Evolutionary conservation across 768 basidiomycete species (phyloP).

Genomic region (Podaxis mareebaensis): DNA sequence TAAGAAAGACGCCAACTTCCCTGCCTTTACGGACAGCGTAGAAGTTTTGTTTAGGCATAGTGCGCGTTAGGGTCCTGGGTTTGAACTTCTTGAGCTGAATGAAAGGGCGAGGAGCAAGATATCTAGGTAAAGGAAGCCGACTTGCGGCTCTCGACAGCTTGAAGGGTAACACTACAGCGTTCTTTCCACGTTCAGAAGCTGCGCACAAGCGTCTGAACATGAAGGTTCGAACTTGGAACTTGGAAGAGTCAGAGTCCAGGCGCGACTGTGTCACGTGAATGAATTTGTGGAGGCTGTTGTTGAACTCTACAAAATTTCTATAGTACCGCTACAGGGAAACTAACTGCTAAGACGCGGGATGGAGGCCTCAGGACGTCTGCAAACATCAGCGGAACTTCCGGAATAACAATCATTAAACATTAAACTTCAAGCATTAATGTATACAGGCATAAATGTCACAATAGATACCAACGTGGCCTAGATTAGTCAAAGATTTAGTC

Average conservation of each 20-base stretch:
- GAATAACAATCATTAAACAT: no score
- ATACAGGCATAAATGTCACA: not conserved
- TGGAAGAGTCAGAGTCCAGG: no score
- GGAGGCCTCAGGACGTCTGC: no score
- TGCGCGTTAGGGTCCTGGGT: constrained; percentile 15
- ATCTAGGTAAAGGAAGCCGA: not conserved
- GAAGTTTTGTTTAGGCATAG: constrained; percentile 45
- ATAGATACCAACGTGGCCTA: not conserved
- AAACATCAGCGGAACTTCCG: no score
- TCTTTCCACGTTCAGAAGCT: not conserved
- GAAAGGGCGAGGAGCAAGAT: not conserved
- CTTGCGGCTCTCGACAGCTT: not conserved
- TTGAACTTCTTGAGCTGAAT: not conserved
- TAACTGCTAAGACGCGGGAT: no score
- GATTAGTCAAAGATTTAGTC: constrained; percentile 15
- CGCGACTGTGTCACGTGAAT: no score
- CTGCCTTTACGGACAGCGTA: constrained; percentile 77
- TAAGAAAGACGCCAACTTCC: constrained; percentile 61
- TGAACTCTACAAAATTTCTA: no score
- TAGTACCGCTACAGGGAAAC: no score
- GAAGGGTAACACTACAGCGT: not conserved
- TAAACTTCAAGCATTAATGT: not conserved
- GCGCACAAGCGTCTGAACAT: not conserved
- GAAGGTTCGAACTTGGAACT: not conserved
- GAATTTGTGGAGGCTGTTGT: no score